These are phyloP conservation scores for Westerdykella ornata DNA, from an alignment of 2,329 filamentous ascomycete genomes.

Conservation along the genomic window DNA sequence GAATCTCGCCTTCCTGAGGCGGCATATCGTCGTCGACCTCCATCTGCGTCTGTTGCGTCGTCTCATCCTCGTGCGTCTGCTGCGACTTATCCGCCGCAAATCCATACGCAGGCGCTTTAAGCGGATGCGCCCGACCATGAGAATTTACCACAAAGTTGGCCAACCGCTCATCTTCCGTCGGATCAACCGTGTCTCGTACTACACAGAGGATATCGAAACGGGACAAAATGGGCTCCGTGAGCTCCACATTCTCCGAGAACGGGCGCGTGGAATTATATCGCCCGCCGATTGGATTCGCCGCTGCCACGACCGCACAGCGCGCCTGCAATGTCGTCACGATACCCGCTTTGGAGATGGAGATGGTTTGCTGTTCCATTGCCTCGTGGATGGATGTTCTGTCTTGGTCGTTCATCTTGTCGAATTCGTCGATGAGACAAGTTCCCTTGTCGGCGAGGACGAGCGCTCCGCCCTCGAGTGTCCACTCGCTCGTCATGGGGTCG, in stretches of 20 bases:
- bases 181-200: slow-evolving; percentile 90
- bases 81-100: slow-evolving; percentile 19
- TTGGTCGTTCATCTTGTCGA: slow-evolving; percentile 99
- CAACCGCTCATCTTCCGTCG: slow-evolving; percentile 82
- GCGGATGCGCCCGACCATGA: slow-evolving; percentile 81
- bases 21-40: slow-evolving; percentile 47
- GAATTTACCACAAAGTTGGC: slow-evolving; percentile 93
- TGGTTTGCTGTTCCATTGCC: slow-evolving; percentile 99
- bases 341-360: slow-evolving; percentile 96
- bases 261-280: slow-evolving; percentile 95
- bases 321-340: slow-evolving; percentile 97
- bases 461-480: slow-evolving; percentile 94
- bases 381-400: slow-evolving; percentile 98
- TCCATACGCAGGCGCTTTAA: slow-evolving; percentile 36
- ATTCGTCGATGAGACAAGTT: slow-evolving; percentile 95
- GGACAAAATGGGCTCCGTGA: slow-evolving; percentile 94
- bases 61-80: slow-evolving; percentile 34
- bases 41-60: slow-evolving; percentile 24
- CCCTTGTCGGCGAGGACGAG: slow-evolving; percentile 91
- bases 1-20: slow-evolving; percentile 63
- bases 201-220: slow-evolving; percentile 98
- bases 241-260: slow-evolving; percentile 91
- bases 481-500: slow-evolving; percentile 91
- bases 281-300: slow-evolving; percentile 91
- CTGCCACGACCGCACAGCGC: slow-evolving; percentile 90